Evolutionary conservation across 1,139 yeast species (phyloP).

Genomic region (Arxiozyma bovina): DNA sequence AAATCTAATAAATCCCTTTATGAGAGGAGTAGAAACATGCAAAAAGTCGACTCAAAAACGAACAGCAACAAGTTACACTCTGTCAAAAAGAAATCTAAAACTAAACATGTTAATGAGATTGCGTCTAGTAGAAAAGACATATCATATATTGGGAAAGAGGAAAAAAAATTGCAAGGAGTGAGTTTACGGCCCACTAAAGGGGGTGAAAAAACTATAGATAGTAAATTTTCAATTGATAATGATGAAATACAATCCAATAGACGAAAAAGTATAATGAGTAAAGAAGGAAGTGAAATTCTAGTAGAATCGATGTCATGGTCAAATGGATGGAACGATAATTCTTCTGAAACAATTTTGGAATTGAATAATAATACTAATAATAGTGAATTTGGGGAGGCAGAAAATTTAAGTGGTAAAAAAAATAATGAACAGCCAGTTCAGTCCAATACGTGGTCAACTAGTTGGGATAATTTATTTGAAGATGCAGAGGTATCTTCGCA

Average conservation of each 20-base stretch:
- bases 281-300: neutral
- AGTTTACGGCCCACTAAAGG: neutral
- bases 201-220: neutral
- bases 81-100: neutral
- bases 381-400: too few relatives aligned
- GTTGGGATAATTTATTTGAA: neutral
- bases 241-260: neutral
- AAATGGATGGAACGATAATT: neutral
- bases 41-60: neutral
- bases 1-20: too few relatives aligned
- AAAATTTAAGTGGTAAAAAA: too few relatives aligned
- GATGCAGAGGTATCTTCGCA: neutral
- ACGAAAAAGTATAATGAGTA: neutral
- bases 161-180: too few relatives aligned
- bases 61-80: neutral
- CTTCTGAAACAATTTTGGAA: neutral
- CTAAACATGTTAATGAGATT: too few relatives aligned
- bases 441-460: neutral
- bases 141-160: too few relatives aligned
- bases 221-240: neutral
- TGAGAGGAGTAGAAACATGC: too few relatives aligned
- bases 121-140: too few relatives aligned
- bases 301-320: neutral
- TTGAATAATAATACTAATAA: neutral
- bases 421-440: neutral